phyloP scores from a whole-genome alignment of 169 alveolate species.

The Cryptosporidium sp. region DNA sequence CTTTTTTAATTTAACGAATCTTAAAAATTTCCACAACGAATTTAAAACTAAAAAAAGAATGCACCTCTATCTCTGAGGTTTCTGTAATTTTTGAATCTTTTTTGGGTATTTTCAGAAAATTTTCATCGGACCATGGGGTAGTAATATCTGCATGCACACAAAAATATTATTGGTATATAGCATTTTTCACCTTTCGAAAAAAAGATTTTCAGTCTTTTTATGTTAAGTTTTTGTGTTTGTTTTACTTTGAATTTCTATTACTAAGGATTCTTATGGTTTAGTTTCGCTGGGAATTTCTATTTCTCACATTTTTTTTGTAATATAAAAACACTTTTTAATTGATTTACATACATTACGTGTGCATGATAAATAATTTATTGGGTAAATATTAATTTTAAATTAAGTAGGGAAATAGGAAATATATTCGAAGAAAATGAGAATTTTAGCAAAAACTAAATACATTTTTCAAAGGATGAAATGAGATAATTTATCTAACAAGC shows the following conservation, averaged over 20 bases:
- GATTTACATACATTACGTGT: neutral
- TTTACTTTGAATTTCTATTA: no score
- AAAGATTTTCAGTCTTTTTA: no score
- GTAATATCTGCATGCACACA: neutral
- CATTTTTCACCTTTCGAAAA: neutral
- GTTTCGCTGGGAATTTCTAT: neutral
- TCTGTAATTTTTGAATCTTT: no score
- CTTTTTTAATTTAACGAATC: no score
- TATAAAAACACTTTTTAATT: neutral
- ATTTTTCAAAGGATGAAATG: neutral
- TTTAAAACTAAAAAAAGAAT: no score
- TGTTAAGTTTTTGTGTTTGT: neutral
- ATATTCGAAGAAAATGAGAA: neutral
- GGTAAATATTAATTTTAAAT: neutral
- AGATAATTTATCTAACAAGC: conserved; percentile 7
- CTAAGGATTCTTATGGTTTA: no score
- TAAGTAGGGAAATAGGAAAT: no score
- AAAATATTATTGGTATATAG: no score
- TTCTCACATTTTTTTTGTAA: no score
- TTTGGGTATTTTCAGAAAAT: neutral
- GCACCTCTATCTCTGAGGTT: neutral
- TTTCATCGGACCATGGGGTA: neutral
- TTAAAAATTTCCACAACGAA: neutral
- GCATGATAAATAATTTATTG: neutral
- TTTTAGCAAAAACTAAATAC: neutral